Evolutionary conservation across 768 basidiomycete genomes (phyloP).

Genomic region (Tricholoma matsutake): DNA sequence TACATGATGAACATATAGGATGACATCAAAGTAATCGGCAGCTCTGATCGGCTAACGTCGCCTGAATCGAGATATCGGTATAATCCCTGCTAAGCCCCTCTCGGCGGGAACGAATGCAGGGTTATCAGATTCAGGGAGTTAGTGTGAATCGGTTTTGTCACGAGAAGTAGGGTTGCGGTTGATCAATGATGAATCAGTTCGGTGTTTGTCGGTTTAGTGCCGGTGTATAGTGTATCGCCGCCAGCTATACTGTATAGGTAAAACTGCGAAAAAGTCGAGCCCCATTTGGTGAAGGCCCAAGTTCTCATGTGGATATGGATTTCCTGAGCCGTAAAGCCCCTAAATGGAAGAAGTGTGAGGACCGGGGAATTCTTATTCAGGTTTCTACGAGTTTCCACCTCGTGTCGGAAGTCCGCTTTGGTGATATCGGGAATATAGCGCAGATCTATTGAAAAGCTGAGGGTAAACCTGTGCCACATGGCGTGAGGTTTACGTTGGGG

Average conservation of each 20-base stretch:
- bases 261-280: conserved; percentile 8
- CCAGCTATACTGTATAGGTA: conserved; percentile 8
- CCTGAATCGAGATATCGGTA: conserved; percentile 18
- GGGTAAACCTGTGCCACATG: neutral
- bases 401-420: neutral
- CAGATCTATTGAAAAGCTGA: neutral
- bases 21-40: conserved; percentile 5
- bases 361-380: neutral
- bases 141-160: conserved; percentile 27
- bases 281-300: conserved; percentile 11
- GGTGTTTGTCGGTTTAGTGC: neutral
- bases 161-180: conserved; percentile 6
- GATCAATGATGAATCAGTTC: neutral
- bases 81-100: conserved; percentile 3
- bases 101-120: neutral
- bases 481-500: neutral
- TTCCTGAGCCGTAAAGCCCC: neutral
- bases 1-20: too few relatives aligned
- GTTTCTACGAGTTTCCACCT: neutral
- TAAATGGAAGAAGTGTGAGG: neutral
- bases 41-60: conserved; percentile 6
- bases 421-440: neutral
- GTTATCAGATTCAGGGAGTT: conserved; percentile 16
- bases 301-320: conserved; percentile 4
- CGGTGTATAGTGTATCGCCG: conserved; percentile 14